Base-by-base conservation (phyloP, 345 rosid species). In the Eutrema heterophyllum region DNA sequence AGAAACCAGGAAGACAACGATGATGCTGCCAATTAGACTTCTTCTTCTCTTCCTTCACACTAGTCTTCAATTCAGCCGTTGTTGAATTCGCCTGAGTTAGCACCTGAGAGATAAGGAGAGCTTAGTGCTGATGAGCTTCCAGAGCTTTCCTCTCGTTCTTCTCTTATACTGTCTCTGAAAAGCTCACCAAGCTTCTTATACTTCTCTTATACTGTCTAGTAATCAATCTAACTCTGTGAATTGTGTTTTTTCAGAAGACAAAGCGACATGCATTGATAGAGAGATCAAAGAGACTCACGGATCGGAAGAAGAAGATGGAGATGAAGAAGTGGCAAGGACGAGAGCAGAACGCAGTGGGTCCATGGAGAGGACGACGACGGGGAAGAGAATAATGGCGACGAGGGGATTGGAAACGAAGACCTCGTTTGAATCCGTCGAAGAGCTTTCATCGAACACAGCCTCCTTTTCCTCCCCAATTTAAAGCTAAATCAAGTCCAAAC, bases 281-380 rank as follows among this genome's bases (percentile, higher is more conserved):
- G 10, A 73, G 54, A 49, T 14, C 9, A 14, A 51, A 68, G 44
- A 49, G 81, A 85, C 92, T 88, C 80, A 88, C 96, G 95, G 89
- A 85, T 88, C 90, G 55, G 90, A 86, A 71, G 87, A 88, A 77
- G 84, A 83, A 74, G 86, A 39, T 7, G 96, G 95, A 39, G 98
- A 87, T 30, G 98, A 89, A 71, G 93, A 89, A 76, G 85, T 78
- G 73, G 85, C 93, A 67, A 93, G 75, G 72, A 88, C 85, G 27
- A 91, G 83, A 39, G 89, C 95, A 75, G 97, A 91, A 67, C 98
- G 98, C 87, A 81, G 68, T 88, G 93, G 80, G 82, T 70, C 98
- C 98, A 94, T 41, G 96, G 86, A 29, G 92, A 86, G 0, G n/a
- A n/a, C n/a, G 86, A 84, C 0, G 87, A 72, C 3, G 88, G 82